Conservation (phyloP, 1,284 basidiomycete species). For the Pulchroboletus neoregius region DNA sequence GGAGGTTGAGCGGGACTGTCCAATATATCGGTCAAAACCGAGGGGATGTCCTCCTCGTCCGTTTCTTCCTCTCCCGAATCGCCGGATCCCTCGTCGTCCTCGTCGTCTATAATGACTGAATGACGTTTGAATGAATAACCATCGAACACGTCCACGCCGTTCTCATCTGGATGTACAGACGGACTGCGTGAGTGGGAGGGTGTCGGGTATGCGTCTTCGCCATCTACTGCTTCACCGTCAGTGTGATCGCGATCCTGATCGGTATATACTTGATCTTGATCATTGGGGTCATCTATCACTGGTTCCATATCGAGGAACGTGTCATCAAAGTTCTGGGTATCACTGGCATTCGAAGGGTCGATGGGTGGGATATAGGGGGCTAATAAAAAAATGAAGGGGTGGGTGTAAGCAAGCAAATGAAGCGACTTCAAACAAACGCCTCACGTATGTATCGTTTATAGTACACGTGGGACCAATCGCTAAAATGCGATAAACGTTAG, state of each 20-base stretch:
- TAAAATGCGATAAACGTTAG: constrained; percentile 33
- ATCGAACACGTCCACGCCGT: constrained; percentile 69
- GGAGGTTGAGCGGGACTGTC: constrained; percentile 22
- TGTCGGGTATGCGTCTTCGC: constrained; percentile 65
- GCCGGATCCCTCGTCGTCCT: constrained; percentile 38
- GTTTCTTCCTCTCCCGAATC: constrained; percentile 40
- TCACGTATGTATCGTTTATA: constrained; percentile 91
- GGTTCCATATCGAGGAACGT: constrained; percentile 95
- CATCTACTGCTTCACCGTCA: constrained; percentile 68
- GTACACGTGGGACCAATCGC: constrained; percentile 91
- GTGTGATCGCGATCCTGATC: constrained; percentile 59
- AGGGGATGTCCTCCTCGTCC: constrained; percentile 37
- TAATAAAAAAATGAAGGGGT: constrained; percentile 29
- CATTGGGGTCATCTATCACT: constrained; percentile 70
- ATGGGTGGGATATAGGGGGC: constrained; percentile 97
- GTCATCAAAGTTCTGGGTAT: constrained; percentile 98
- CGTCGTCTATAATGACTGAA: constrained; percentile 71
- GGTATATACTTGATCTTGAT: constrained; percentile 55
- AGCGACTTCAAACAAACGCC: constrained; percentile 25
- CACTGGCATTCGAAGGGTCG: constrained; percentile 88
- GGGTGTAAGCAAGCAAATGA: constrained; percentile 15
- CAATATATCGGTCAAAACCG: constrained; percentile 18
- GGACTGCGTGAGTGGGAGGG: constrained; percentile 72
- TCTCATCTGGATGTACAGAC: constrained; percentile 53
- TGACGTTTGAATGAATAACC: constrained; percentile 85